These are phyloP conservation scores for Blakeslea trispora DNA, from an alignment of 371 early-diverging fungal genomes.

Conservation along the genomic window DNA sequence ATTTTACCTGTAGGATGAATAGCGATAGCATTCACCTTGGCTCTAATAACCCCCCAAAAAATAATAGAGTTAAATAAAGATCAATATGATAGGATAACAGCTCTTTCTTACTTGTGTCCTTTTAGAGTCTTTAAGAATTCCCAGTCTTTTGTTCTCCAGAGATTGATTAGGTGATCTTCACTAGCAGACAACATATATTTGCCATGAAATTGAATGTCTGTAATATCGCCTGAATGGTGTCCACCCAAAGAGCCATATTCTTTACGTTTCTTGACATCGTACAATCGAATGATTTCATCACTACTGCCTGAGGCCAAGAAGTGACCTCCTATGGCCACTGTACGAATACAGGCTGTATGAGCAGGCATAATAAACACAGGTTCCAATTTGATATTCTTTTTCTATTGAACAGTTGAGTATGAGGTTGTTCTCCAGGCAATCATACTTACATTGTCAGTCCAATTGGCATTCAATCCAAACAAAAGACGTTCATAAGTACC, in stretches of 20 bases:
- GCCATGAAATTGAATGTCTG: slow-evolving; percentile 77
- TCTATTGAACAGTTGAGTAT: no score
- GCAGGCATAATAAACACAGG: slow-evolving; percentile 94
- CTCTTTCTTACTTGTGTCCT: slow-evolving; percentile 90
- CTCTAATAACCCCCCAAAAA: slow-evolving; percentile 27
- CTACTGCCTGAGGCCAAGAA: slow-evolving; percentile 94
- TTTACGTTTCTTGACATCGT: slow-evolving; percentile 84
- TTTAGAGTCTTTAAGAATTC: slow-evolving; percentile 86
- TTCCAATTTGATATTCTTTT: slow-evolving; percentile 44
- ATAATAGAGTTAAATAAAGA: no score
- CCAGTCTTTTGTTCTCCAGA: slow-evolving; percentile 96
- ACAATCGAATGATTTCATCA: slow-evolving; percentile 92
- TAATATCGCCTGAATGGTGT: slow-evolving; percentile 90
- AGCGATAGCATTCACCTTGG: slow-evolving; percentile 72
- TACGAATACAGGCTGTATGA: slow-evolving; percentile 91
- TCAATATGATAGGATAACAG: no score
- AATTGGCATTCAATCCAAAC: slow-evolving; percentile 83
- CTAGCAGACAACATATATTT: slow-evolving; percentile 88
- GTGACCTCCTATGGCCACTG: slow-evolving; percentile 74
- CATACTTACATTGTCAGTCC: slow-evolving; percentile 36
- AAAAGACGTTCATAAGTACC: slow-evolving; percentile 96
- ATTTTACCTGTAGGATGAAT: slow-evolving; percentile 95
- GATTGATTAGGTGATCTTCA: slow-evolving; percentile 86
- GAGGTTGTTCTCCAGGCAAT: no score
- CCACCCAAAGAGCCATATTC: slow-evolving; percentile 88